These are phyloP conservation scores for Fragaria iinumae DNA, from an alignment of 306 rosid genomes.

Conservation along the genomic window DNA sequence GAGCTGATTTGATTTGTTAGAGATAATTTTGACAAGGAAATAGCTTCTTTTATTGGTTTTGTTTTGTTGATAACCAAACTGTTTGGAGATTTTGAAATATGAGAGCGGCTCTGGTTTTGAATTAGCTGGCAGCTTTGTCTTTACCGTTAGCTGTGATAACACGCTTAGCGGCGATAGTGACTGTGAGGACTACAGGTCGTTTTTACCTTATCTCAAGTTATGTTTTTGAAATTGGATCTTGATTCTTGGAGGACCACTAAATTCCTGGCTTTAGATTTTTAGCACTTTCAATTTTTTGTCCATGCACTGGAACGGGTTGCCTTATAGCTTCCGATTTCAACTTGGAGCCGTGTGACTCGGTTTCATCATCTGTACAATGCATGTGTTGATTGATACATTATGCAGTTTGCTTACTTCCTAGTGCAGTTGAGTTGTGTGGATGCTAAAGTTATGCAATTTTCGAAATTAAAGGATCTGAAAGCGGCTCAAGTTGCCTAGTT, in stretches of 20 bases:
- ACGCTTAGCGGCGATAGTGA: constrained; percentile 16
- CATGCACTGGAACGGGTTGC: constrained; percentile 15
- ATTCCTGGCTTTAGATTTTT: constrained; percentile 27
- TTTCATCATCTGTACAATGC: not conserved
- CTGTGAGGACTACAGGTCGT: constrained; percentile 34
- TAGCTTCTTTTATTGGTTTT: constrained; percentile 4
- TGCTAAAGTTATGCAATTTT: constrained; percentile 19
- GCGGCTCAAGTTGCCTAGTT: too few species aligned
- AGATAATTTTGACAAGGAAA: not conserved
- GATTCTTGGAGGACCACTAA: constrained; percentile 56
- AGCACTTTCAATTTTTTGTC: constrained; percentile 34
- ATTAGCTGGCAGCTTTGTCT: constrained; percentile 57
- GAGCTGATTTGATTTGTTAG: not conserved
- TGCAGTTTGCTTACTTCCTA: constrained; percentile 25
- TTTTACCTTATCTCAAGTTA: constrained; percentile 46
- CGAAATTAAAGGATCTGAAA: not conserved
- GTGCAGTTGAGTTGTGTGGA: constrained; percentile 25
- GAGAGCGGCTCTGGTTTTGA: constrained; percentile 28
- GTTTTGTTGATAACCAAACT: constrained; percentile 19
- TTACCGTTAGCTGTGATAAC: constrained; percentile 32
- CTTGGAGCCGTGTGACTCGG: not conserved
- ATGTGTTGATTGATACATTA: constrained; percentile 10
- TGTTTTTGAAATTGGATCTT: constrained; percentile 21
- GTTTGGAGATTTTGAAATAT: constrained; percentile 29
- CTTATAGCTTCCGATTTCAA: constrained; percentile 30